A percentile compares a stretch with the other conserved stretches of the same genome.
phyloP scores from a whole-genome alignment of 352 stramenopile species.

The Phytophthora ramorum region DNA sequence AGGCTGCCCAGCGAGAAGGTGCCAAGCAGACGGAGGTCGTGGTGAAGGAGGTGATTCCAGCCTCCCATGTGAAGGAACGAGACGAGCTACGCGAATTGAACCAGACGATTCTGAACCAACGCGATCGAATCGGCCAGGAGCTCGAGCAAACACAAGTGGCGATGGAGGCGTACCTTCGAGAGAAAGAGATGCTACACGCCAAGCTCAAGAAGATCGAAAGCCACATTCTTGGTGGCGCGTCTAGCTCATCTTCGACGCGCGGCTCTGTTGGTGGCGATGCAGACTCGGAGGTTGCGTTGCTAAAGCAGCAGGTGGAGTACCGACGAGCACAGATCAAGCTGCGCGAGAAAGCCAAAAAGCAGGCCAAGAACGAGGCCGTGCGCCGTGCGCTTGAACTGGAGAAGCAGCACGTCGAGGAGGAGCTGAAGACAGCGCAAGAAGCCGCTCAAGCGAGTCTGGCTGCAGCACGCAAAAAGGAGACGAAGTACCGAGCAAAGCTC shows the following conservation, averaged over 20 bases:
- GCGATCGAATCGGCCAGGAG: conserved; percentile 76
- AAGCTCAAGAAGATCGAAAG: conserved; percentile 87
- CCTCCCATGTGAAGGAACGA: conserved; percentile 67
- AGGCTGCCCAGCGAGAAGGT: conserved; percentile 52
- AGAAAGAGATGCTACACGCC: conserved; percentile 64
- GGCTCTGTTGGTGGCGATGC: conserved; percentile 19
- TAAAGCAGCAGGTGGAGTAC: conserved; percentile 88
- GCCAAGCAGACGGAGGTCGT: conserved; percentile 65
- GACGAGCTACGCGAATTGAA: conserved; percentile 73
- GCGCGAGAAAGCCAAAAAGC: conserved; percentile 75
- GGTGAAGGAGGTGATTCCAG: conserved; percentile 82
- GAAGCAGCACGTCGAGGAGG: conserved; percentile 78
- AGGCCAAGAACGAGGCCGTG: conserved; percentile 69
- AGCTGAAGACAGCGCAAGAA: conserved; percentile 78
- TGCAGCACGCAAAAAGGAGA: conserved; percentile 67
- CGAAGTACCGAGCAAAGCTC: conserved; percentile 73
- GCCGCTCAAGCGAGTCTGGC: conserved; percentile 60
- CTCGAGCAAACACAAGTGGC: conserved; percentile 73
- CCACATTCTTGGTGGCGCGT: conserved; percentile 72
- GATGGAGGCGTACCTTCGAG: conserved; percentile 67
- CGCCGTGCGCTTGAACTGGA: conserved; percentile 64
- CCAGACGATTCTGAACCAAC: conserved; percentile 69
- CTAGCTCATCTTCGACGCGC: conserved; percentile 20
- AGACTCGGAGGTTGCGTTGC: conserved; percentile 75
- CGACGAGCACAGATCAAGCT: conserved; percentile 81